Conservation (phyloP, 371 early-diverging fungal species). For the Amoeboradix gromovi region DNA sequence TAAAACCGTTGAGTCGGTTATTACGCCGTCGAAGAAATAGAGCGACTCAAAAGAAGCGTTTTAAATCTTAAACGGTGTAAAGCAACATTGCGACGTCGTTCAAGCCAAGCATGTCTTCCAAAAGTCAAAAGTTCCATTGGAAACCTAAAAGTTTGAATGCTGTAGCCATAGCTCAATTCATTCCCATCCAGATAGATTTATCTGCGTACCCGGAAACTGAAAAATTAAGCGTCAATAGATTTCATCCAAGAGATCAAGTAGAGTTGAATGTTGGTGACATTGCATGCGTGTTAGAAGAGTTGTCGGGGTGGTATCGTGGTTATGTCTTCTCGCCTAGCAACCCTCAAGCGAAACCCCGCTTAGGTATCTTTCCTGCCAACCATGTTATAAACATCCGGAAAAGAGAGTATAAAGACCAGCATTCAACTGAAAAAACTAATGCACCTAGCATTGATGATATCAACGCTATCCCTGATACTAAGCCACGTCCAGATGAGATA, state of each 20-base stretch:
- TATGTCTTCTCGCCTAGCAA: slow-evolving; percentile 16
- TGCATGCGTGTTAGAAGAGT: not conserved
- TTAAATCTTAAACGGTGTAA: no score
- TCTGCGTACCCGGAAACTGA: not conserved
- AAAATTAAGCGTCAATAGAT: not conserved
- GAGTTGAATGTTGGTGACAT: not conserved
- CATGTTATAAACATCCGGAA: slow-evolving; percentile 13
- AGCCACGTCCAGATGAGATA: not conserved
- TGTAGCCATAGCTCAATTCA: not conserved
- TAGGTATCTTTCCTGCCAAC: slow-evolving; percentile 28
- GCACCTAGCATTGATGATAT: not conserved
- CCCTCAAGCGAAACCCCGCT: slow-evolving; percentile 12
- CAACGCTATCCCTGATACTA: not conserved
- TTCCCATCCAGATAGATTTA: not conserved
- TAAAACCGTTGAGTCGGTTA: no score
- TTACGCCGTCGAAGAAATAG: no score
- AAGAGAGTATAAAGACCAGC: not conserved
- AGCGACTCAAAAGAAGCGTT: no score
- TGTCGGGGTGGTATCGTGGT: slow-evolving; percentile 28
- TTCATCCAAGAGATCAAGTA: not conserved
- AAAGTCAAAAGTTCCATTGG: not conserved
- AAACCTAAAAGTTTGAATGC: not conserved
- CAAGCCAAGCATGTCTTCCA: no score
- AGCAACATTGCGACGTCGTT: no score
- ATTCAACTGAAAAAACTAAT: not conserved